Percentiles rank a stretch among this genome's conserved stretches.
These are phyloP conservation scores for Coleophoma crateriformis DNA, from an alignment of 2,329 filamentous ascomycete species.

Conservation along the genomic window DNA sequence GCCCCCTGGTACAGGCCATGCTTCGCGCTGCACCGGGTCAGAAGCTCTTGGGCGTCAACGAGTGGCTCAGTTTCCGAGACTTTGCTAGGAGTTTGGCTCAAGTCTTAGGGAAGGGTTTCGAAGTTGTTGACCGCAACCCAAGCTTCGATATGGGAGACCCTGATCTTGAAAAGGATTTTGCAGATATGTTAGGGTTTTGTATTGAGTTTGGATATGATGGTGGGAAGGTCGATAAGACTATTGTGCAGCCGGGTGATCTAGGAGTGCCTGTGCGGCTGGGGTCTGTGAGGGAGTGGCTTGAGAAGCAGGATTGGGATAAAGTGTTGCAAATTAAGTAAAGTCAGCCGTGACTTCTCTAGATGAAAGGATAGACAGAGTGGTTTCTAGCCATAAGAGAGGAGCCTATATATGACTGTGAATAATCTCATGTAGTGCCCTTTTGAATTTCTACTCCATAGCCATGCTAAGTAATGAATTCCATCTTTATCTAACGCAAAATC, in stretches of 20 bases:
- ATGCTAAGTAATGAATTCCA: too few relatives aligned
- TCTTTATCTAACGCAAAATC: too few relatives aligned
- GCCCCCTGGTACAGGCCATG: conserved; percentile 1
- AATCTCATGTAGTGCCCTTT: too few relatives aligned
- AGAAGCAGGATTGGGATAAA: conserved; percentile 4
- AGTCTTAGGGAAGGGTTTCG: background rate
- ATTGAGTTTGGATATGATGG: conserved; percentile 13
- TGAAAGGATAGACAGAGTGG: too few relatives aligned
- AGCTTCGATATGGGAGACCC: conserved; percentile 1
- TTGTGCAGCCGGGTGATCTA: conserved; percentile 4
- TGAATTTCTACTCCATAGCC: too few relatives aligned
- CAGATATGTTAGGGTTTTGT: conserved; percentile 3
- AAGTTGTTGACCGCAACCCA: conserved; percentile 2
- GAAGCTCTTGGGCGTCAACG: conserved; percentile 4
- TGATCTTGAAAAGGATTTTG: conserved; percentile 1
- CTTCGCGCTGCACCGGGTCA: conserved; percentile 1
- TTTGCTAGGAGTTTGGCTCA: conserved; percentile 1
- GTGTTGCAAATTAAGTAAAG: background rate
- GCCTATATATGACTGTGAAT: too few relatives aligned
- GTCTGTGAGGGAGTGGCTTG: conserved; percentile 2
- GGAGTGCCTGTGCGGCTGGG: conserved; percentile 2
- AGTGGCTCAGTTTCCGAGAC: conserved; percentile 4
- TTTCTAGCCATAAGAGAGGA: too few relatives aligned
- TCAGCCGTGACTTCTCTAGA: too few relatives aligned
- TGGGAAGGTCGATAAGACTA: conserved; percentile 4